These are phyloP conservation scores for Penicillium rolfsii DNA, from an alignment of 2,329 filamentous ascomycete genomes.

Conservation along the genomic window DNA sequence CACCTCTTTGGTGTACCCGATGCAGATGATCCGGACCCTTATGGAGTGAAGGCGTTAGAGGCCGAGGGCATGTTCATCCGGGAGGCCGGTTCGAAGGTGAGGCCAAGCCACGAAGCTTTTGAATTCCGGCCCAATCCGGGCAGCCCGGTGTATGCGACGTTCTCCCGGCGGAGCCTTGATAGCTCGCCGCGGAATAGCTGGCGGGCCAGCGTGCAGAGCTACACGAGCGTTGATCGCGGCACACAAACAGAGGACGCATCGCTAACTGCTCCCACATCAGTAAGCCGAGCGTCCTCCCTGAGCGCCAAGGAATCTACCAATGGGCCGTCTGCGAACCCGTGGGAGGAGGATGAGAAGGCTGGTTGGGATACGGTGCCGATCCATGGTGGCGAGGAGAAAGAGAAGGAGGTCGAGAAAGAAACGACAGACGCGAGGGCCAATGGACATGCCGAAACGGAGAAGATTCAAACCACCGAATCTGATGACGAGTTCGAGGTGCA, in stretches of 20 bases:
- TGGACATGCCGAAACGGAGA: slow-evolving; percentile 20
- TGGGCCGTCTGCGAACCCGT: slow-evolving; percentile 22
- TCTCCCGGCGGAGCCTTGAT: slow-evolving; percentile 68
- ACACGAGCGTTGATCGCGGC: slow-evolving; percentile 64
- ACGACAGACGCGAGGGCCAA: slow-evolving; percentile 19
- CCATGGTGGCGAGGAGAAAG: slow-evolving; percentile 20
- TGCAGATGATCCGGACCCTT: slow-evolving; percentile 84
- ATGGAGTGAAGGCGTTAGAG: slow-evolving; percentile 86
- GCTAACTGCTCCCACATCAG: slow-evolving; percentile 35
- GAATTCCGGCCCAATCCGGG: slow-evolving; percentile 77
- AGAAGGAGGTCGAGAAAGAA: slow-evolving; percentile 6
- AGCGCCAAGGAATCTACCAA: slow-evolving; percentile 35
- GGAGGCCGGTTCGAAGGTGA: slow-evolving; percentile 77
- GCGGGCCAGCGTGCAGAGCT: slow-evolving; percentile 67
- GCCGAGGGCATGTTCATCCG: slow-evolving; percentile 80
- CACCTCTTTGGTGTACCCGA: slow-evolving; percentile 75
- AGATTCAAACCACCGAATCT: slow-evolving; percentile 22
- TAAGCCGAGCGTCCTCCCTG: slow-evolving; percentile 40
- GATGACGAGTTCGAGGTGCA: slow-evolving; percentile 42
- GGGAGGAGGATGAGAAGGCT: slow-evolving; percentile 31
- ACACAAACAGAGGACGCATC: slow-evolving; percentile 67
- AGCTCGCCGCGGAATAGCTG: slow-evolving; percentile 66
- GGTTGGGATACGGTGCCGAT: slow-evolving; percentile 34
- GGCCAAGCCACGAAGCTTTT: slow-evolving; percentile 78
- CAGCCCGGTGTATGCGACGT: slow-evolving; percentile 68